Evolutionary conservation across 495 filamentous ascomycete genomes (phyloP), one percentile per base, ranked within the genome.

Genomic region (Tuber melanosporum): DNA sequence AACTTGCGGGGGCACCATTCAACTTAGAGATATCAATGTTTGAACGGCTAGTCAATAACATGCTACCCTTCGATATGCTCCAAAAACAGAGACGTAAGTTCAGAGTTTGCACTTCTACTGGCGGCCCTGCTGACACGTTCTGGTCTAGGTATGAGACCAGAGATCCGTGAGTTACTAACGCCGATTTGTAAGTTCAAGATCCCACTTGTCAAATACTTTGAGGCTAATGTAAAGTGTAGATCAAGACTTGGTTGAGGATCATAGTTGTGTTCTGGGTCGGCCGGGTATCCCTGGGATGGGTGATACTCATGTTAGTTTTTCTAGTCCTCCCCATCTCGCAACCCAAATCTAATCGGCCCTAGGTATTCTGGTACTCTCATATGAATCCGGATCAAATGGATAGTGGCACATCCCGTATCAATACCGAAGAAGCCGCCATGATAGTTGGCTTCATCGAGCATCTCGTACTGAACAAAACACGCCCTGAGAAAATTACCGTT

Each of bases 281-380:
- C 88, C 89, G 1, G 84, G 87, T 19, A 86, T 98, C 39, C 90
- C 91, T 20, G 95, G 94, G 12, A 97, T 98, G 94, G 92, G 92
- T 2, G 86, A 87, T 1, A 78, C 86, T 12, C 89, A 91, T 72
- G 89, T 88, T 0, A 93, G 88, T 80, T 92, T 94, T 46, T 43
- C 41, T 41, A 62, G 19, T 45, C 41, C 36, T n/a, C 32, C 70
- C 36, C 36, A n/a, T 45, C 42, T 44, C 14, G 17, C 41, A 10
- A 46, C 26, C 46, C 9, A 72, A 62, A 39, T 73, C 69, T 74
- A 43, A 47, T 47, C 49, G 39, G 32, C 32, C 39, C 49, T 46
- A 77, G 75, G 75, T 83, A 42, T 83, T 74, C 32, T 83, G 83
- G 79, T 82, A 78, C 47, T 76, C 74, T 3, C 95, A 98, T 82